Evolutionary conservation across 2,329 filamentous ascomycete species (phyloP).

Genomic region (Cercospora zeina): DNA sequence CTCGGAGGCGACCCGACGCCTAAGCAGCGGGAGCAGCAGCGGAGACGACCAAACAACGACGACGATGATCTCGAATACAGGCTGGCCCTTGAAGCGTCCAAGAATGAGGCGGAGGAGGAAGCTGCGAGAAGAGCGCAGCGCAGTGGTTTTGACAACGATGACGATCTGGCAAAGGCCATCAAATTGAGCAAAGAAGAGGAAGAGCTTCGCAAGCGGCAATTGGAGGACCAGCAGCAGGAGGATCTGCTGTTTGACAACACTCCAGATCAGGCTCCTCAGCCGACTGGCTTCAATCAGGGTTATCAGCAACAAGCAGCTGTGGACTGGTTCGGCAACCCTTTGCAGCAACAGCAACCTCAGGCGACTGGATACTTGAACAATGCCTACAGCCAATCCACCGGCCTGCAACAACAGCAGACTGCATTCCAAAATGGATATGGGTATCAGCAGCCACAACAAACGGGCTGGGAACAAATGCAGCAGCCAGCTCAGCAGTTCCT

Average conservation of each 20-base stretch:
- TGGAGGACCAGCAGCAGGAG: constrained; percentile 77
- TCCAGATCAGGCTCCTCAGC: constrained; percentile 63
- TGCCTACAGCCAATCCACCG: constrained; percentile 74
- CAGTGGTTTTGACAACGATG: constrained; percentile 60
- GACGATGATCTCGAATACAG: constrained; percentile 84
- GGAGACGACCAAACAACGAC: constrained; percentile 47
- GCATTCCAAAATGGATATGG: constrained; percentile 69
- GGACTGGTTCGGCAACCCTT: constrained; percentile 95
- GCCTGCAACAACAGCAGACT: constrained; percentile 62
- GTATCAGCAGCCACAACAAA: constrained; percentile 61
- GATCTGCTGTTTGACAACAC: constrained; percentile 85
- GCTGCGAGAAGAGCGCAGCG: constrained; percentile 64
- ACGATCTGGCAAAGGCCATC: constrained; percentile 91
- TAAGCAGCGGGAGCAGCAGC: constrained; percentile 42
- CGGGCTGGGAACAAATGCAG: constrained; percentile 64
- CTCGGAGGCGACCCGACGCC: constrained; percentile 43
- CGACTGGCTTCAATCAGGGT: constrained; percentile 90
- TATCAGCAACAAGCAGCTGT: constrained; percentile 97
- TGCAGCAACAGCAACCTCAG: constrained; percentile 60
- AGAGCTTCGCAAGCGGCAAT: constrained; percentile 77
- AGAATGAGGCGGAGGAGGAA: constrained; percentile 91
- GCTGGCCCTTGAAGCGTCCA: constrained; percentile 91
- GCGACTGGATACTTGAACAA: constrained; percentile 67
- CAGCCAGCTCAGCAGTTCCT: constrained; percentile 54
- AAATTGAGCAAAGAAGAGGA: constrained; percentile 94